Evolutionary conservation across 164 flowering plant genomes (phyloP).

Genomic region (Chimonanthus praecox): DNA sequence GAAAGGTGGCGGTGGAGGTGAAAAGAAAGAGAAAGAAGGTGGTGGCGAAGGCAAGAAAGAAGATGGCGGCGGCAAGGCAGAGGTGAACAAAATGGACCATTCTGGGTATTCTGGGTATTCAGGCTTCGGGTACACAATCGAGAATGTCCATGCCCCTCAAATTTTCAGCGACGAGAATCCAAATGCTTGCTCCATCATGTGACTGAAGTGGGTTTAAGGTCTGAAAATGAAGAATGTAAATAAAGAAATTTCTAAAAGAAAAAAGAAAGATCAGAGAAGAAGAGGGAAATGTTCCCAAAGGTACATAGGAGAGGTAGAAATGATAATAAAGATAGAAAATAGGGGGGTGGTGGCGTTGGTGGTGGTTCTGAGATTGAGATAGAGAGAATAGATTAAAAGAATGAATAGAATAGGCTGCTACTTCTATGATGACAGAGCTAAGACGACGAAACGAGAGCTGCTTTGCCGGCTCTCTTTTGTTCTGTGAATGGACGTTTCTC

Average conservation of each 20-base stretch:
- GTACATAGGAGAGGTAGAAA: not conserved
- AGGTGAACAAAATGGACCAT: slow-evolving; percentile 20
- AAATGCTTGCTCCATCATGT: slow-evolving; percentile 24
- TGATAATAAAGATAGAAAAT: not conserved
- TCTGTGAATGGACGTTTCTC: too few species aligned
- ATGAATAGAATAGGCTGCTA: too few species aligned
- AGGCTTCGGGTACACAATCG: slow-evolving; percentile 3
- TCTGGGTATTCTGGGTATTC: not conserved
- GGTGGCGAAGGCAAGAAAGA: slow-evolving; percentile 5
- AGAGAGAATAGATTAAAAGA: too few species aligned
- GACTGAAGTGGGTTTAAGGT: not conserved
- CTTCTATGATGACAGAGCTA: too few species aligned
- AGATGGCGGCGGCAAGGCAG: slow-evolving; percentile 13
- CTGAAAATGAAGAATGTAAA: not conserved
- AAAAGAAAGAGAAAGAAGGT: slow-evolving; percentile 6
- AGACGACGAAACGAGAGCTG: too few species aligned
- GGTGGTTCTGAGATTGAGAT: too few species aligned
- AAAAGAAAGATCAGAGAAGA: not conserved
- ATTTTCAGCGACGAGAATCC: slow-evolving; percentile 28
- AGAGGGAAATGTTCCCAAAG: not conserved
- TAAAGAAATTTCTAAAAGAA: not conserved
- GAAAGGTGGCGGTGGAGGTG: slow-evolving; percentile 8
- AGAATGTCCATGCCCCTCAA: slow-evolving; percentile 20
- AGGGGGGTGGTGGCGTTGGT: not conserved
- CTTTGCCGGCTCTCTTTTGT: too few species aligned